phyloP scores from a whole-genome alignment of 208 protist genomes.

The Acanthamoeba culbertsoni region DNA sequence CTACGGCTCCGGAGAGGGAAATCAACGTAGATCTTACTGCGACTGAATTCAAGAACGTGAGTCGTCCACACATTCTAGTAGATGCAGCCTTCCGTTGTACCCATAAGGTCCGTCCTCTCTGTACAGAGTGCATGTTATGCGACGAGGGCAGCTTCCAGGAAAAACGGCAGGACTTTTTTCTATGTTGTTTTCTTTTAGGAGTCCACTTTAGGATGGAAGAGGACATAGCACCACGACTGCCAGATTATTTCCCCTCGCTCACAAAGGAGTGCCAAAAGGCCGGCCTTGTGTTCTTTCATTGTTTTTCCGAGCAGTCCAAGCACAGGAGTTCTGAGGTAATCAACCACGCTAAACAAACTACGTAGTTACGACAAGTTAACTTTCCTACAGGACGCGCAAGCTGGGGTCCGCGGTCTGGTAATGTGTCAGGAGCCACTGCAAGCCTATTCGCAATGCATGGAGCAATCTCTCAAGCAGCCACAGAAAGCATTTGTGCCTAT shows the following conservation, averaged over 20 bases:
- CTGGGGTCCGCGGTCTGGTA: neutral
- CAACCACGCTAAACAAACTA: neutral
- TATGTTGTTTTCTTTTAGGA: neutral
- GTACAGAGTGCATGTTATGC: no score
- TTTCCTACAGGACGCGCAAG: neutral
- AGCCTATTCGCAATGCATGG: neutral
- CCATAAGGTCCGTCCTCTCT: no score
- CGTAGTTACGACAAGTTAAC: neutral
- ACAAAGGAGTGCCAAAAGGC: neutral
- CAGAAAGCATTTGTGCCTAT: constrained; percentile 12
- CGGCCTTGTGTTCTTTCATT: constrained; percentile 19
- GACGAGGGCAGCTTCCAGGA: no score
- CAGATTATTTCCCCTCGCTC: neutral
- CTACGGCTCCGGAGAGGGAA: no score
- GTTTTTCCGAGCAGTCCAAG: neutral
- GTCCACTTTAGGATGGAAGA: neutral
- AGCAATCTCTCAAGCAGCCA: neutral
- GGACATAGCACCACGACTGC: neutral
- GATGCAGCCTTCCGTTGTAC: no score
- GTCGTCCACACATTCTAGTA: no score
- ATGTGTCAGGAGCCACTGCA: neutral
- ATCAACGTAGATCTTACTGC: no score
- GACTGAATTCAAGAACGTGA: no score
- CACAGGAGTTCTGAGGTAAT: neutral
- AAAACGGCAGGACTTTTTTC: no score